phyloP scores from a whole-genome alignment of 2,329 filamentous ascomycete species.

The Bimuria novae-zelandiae region DNA sequence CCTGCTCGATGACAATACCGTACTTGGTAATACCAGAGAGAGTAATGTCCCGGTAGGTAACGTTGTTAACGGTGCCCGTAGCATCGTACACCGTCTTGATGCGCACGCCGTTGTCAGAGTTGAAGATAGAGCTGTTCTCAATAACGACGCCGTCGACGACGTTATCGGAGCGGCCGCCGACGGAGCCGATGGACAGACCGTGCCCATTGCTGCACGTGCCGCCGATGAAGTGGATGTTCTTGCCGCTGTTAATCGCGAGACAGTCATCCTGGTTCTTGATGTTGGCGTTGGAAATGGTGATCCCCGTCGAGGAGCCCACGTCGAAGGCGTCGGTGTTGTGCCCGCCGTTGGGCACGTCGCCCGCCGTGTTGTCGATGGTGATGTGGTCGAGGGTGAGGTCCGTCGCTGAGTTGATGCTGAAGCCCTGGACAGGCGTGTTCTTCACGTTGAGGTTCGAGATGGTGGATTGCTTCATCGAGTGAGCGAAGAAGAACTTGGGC shows the following conservation, averaged over 20 bases:
- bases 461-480: conserved; percentile 56
- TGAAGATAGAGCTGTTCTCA: conserved; percentile 51
- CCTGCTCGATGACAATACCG: conserved; percentile 59
- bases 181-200: conserved; percentile 63
- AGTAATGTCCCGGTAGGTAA: conserved; percentile 55
- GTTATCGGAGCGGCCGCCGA: conserved; percentile 62
- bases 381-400: conserved; percentile 55
- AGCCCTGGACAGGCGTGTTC: conserved; percentile 61
- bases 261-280: conserved; percentile 66
- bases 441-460: conserved; percentile 58
- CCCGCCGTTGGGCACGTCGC: conserved; percentile 47
- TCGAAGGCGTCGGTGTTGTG: conserved; percentile 65
- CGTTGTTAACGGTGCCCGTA: conserved; percentile 56
- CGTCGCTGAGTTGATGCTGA: conserved; percentile 53
- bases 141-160: conserved; percentile 59
- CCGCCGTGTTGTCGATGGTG: conserved; percentile 62
- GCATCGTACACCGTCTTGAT: conserved; percentile 61
- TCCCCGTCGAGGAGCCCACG: conserved; percentile 53
- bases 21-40: conserved; percentile 53
- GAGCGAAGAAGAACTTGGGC: conserved; percentile 62
- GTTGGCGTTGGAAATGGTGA: conserved; percentile 57
- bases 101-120: conserved; percentile 62
- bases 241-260: conserved; percentile 62
- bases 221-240: conserved; percentile 44
- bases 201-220: conserved; percentile 59